Evolutionary conservation across 345 rosid genomes (phyloP), one percentile per base, ranked within the genome.

Genomic region (Conringia planisiliqua): DNA sequence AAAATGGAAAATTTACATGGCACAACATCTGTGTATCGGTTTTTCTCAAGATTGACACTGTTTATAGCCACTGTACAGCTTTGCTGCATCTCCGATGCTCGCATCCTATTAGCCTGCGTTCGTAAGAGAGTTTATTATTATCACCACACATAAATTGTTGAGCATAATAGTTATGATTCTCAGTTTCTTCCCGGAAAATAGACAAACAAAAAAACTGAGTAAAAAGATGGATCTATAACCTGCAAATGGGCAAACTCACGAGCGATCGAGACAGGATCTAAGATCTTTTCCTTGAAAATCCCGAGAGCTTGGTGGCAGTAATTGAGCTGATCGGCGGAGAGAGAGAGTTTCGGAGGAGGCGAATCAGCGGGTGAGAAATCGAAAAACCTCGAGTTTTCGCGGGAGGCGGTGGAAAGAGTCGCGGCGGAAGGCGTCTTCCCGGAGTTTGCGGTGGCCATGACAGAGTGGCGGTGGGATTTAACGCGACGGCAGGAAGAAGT

Each of bases 21-120:
- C 12, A 95, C 20, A 18, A 92, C 87, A 66, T 92, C 89, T 26
- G 56, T 32, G 65, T 95, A 92, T 66, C 97, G 84, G 73, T 92
- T 95, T 39, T 95, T 95, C 80, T 81, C 83, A 44, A 46, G 24
- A 82, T 95, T 92, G 75, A 66, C 87, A 50, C 44, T 42, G 51
- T 83, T 77, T 68, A 83, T 80, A 36, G 86, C 97, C 55, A 88
- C 88, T 10, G 81, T 80, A 78, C 89, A 84, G 79, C 79, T 80
- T 62, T 26, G 73, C 14, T 11, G 35, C 88, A 86, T 76, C 82
- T 85, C 87, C 20, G 91, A 82, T 1, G 86, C 52, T 27, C 81
- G 43, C 30, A 92, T 12, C 83, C 88, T 78, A 63, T 73, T 80
- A 22, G 85, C 88, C 95, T 90, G 81, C 32, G 42, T 33, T 70